phyloP scores from a whole-genome alignment of 495 filamentous ascomycete genomes.

The Terfezia claveryi region DNA sequence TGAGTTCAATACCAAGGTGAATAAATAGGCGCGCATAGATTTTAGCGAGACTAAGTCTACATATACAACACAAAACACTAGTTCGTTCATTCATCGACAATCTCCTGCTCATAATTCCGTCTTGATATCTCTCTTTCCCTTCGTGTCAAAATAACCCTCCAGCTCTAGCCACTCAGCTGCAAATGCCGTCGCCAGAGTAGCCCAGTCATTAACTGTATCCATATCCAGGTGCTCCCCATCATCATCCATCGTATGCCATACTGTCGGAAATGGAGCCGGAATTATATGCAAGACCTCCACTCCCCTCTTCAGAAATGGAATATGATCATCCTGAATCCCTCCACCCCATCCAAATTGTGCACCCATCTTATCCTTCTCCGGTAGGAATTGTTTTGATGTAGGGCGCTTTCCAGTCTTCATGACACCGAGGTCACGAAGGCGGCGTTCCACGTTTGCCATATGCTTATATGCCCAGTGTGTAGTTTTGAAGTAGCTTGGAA shows the following conservation, averaged over 20 bases:
- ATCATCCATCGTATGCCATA: slow-evolving; percentile 75
- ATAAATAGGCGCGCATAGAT: too few species aligned
- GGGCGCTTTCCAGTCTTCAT: slow-evolving; percentile 10
- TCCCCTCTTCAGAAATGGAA: slow-evolving; percentile 66
- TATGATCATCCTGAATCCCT: slow-evolving; percentile 62
- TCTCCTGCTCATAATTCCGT: background rate
- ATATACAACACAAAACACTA: too few species aligned
- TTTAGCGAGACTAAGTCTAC: too few species aligned
- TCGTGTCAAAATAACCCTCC: slow-evolving; percentile 37
- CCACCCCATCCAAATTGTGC: slow-evolving; percentile 25
- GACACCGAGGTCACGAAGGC: slow-evolving; percentile 35
- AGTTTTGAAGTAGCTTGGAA: slow-evolving; percentile 62
- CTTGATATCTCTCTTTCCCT: slow-evolving; percentile 3
- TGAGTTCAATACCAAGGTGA: too few species aligned
- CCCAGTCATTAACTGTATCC: slow-evolving; percentile 73
- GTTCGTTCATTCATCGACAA: background rate
- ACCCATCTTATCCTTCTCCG: slow-evolving; percentile 32
- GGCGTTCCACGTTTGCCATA: slow-evolving; percentile 43
- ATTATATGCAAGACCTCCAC: slow-evolving; percentile 81
- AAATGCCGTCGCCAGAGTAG: slow-evolving; percentile 59
- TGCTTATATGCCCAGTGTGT: slow-evolving; percentile 85
- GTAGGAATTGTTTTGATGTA: slow-evolving; percentile 22
- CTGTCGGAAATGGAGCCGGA: slow-evolving; percentile 52
- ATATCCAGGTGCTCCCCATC: slow-evolving; percentile 72
- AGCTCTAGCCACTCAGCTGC: slow-evolving; percentile 85